phyloP scores from a whole-genome alignment of 2,329 filamentous ascomycete genomes.

The Botrytis cinerea region DNA sequence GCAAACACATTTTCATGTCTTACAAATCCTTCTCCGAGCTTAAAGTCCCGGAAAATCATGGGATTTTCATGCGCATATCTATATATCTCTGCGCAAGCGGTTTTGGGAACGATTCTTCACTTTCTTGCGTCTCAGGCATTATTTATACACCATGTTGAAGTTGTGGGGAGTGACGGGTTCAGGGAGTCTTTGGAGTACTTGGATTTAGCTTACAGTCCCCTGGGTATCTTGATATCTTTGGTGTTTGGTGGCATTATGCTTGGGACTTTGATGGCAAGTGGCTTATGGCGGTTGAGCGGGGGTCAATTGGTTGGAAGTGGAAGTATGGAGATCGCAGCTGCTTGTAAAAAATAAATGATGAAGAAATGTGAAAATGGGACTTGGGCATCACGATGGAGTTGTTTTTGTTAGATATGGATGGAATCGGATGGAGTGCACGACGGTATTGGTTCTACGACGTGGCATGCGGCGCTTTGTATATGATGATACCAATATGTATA shows the following conservation, averaged over 20 bases:
- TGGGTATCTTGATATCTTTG: constrained; percentile 15
- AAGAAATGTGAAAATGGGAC: not conserved
- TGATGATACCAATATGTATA: not conserved
- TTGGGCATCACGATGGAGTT: not conserved
- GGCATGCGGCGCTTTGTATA: not conserved
- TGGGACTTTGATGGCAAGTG: constrained; percentile 20
- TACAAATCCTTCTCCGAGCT: not conserved
- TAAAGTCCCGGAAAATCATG: not conserved
- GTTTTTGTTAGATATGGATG: not conserved
- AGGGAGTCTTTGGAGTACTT: not conserved
- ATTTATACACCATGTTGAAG: constrained; percentile 13
- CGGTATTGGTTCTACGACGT: not conserved
- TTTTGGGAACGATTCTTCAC: constrained; percentile 3
- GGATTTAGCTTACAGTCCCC: constrained; percentile 16
- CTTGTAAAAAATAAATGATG: constrained; percentile 28
- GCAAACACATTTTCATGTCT: constrained; percentile 46
- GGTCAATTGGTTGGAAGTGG: constrained; percentile 32
- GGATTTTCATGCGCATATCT: constrained; percentile 4
- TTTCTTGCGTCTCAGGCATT: constrained; percentile 16
- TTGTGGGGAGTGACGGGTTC: not conserved
- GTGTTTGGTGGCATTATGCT: constrained; percentile 2
- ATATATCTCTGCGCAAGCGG: not conserved
- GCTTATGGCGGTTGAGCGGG: constrained; percentile 26
- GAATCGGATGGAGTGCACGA: not conserved
- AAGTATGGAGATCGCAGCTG: constrained; percentile 32